Conservation (phyloP, 75 land plant species). For the Pinus albicaulis region DNA sequence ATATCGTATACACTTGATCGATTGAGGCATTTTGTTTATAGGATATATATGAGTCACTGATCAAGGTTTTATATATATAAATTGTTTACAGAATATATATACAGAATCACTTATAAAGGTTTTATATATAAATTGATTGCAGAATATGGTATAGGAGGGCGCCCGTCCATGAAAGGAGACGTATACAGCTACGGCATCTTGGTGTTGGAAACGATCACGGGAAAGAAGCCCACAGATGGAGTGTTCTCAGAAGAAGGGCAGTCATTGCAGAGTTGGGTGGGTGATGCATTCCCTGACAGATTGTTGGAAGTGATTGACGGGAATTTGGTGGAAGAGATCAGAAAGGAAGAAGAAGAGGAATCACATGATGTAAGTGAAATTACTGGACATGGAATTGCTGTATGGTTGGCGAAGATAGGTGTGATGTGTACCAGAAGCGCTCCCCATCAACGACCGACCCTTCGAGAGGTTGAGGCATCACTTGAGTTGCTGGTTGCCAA, state of each 20-base stretch:
- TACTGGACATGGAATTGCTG: slow-evolving; percentile 25
- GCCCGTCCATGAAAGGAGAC: slow-evolving; percentile 26
- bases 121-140: too few species aligned
- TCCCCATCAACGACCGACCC: slow-evolving; percentile 55
- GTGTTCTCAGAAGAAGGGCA: slow-evolving; percentile 11
- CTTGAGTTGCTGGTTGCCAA: neutral
- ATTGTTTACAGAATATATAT: too few species aligned
- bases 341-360: neutral
- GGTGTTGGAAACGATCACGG: slow-evolving; percentile 39
- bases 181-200: slow-evolving; percentile 65
- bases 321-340: neutral
- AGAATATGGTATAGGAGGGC: too few species aligned
- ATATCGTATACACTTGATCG: too few species aligned
- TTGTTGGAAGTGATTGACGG: neutral
- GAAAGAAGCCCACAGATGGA: slow-evolving; percentile 40
- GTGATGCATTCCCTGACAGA: neutral
- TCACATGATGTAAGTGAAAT: neutral
- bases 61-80: too few species aligned
- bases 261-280: neutral
- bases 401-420: slow-evolving; percentile 25
- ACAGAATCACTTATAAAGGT: too few species aligned
- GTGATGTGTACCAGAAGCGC: slow-evolving; percentile 32
- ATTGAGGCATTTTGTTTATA: too few species aligned
- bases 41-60: too few species aligned
- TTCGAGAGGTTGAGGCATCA: slow-evolving; percentile 26